phyloP scores from a whole-genome alignment of 2,329 filamentous ascomycete genomes.

The Aspergillus hiratsukae region DNA sequence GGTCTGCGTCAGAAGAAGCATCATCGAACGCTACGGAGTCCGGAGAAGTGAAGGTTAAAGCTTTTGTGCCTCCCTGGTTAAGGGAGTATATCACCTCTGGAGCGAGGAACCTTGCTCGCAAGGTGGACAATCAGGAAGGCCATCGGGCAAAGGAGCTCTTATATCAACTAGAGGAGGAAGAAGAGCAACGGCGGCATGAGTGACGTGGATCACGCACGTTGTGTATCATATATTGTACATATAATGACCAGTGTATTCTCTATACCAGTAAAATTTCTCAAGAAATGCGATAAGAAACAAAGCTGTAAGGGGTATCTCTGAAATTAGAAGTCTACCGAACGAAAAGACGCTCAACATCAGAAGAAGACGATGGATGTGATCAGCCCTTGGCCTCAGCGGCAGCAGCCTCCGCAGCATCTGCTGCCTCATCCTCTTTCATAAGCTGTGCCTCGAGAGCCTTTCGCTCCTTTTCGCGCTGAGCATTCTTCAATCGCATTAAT shows the following conservation, averaged over 20 bases:
- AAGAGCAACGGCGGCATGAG: conserved; percentile 22
- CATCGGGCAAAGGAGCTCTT: conserved; percentile 33
- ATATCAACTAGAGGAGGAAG: conserved; percentile 35
- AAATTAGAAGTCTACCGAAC: conserved; percentile 2
- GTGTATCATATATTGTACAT: conserved; percentile 18
- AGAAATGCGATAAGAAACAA: background rate
- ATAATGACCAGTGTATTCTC: conserved; percentile 15
- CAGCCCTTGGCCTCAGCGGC: conserved; percentile 11
- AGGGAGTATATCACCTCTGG: conserved; percentile 40
- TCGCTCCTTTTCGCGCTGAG: conserved; percentile 52
- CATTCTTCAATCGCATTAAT: conserved; percentile 54
- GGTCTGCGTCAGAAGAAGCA: conserved; percentile 43
- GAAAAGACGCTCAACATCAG: background rate
- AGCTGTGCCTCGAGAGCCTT: conserved; percentile 52
- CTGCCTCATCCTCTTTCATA: conserved; percentile 45
- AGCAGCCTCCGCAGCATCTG: conserved; percentile 30
- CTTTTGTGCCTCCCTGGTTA: conserved; percentile 79
- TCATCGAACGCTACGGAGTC: conserved; percentile 25
- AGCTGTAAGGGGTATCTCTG: conserved; percentile 22
- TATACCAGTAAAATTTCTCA: conserved; percentile 6
- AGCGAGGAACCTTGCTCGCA: conserved; percentile 32
- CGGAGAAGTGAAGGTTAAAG: conserved; percentile 59
- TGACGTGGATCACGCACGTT: conserved; percentile 7
- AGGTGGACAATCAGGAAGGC: conserved; percentile 21
- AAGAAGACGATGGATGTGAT: background rate